Evolutionary conservation across 73 alveolate species (phyloP), one percentile per base, ranked within the genome.

Genomic region (Paramecium sexaurelia): DNA sequence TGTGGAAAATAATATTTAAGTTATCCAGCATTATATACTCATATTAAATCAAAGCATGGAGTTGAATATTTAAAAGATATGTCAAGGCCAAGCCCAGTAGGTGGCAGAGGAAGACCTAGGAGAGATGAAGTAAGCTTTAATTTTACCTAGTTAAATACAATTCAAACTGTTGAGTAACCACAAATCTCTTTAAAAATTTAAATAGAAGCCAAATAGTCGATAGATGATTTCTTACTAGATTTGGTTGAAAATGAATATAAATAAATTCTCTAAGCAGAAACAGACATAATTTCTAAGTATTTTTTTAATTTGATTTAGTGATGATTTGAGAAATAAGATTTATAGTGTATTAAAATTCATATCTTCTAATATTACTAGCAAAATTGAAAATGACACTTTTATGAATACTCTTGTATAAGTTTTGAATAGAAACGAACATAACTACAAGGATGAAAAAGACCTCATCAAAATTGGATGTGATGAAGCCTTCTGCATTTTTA

Each of bases 1-100:
- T 98, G 99, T 89, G 99, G 99, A 24, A 98, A 98, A 93, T 95
- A 92, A 86, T 98, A 98, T 92, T 94, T 98, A 55, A 92, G 98
- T 10, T 98, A 98, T 92, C 99, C 99, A 2, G 99, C 99, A 0
- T 96, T 98, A 57, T 98, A 98, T 93, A 98, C 99, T 22, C 99
- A 98, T 83, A 98, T 98, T 55, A 98, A 96, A 92, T 20, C 41
- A 39, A 87, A 87, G 13, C 93, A 87, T 39, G 93, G 86, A 4
- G 82, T 26, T 20, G 24, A 41, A 69, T 43, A 39, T 57, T 56
- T 82, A 6, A 66, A 33, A 40, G 82, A 41, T 39, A 87, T 78
- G 73, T 32, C 9, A 78, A 78, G 71, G 13, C 90, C 90, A 15
- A 10, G 4, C 39, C 17, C 41, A 20, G 7, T n/a, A 3, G 90